Base-by-base conservation (phyloP, 202 grass and related monocot genomes). In the Carex arenaria region DNA sequence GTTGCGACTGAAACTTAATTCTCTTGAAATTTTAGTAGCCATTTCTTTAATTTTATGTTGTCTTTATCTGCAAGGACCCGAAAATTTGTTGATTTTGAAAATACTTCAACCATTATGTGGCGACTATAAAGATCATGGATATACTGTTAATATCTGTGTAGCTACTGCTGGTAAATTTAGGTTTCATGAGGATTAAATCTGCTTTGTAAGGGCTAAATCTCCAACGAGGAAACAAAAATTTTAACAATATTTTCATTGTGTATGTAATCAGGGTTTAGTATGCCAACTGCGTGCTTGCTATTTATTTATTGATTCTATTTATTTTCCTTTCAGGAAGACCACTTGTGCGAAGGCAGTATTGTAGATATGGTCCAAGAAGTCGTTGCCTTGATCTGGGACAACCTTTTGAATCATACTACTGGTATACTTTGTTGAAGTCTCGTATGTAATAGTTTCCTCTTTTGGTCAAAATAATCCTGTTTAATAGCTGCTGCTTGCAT, bases 321-420 rank as follows among this genome's bases (percentile, higher is more conserved):
- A 19, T 79, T 83, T 60, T 72, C 23, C 52, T 69, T 64, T 12
- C 82, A 88, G 86, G 74, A 80, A 49, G 72, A 59, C 19, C 45
- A 64, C 15, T 14, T 87, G 19, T 32, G 10, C 15, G 36, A 78
- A 79, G 78, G 65, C 28, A 80, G n/a, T 43, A 4, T 73, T 28
- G 10, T 65, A 49, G 55, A 56, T 40, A 65, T 57, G 42, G 22
- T 88, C 59, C 82, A 72, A 79, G 86, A 84, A 51, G 52, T 64
- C 2, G 19, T 84, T 11, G 47, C 72, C 38, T 61, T 88, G 14
- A 85, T 88, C 14, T 84, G 82, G 86, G 64, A 64, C 7, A 47
- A 85, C 51, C 84, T 84, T 28, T 64, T 88, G 51, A 43, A 63
- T 45, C 32, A 53, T 9, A 26, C 32, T 61, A 17, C 60, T 60